Conservation (phyloP, 1,284 basidiomycete species). For the Exobasidium cylindrosporum region DNA sequence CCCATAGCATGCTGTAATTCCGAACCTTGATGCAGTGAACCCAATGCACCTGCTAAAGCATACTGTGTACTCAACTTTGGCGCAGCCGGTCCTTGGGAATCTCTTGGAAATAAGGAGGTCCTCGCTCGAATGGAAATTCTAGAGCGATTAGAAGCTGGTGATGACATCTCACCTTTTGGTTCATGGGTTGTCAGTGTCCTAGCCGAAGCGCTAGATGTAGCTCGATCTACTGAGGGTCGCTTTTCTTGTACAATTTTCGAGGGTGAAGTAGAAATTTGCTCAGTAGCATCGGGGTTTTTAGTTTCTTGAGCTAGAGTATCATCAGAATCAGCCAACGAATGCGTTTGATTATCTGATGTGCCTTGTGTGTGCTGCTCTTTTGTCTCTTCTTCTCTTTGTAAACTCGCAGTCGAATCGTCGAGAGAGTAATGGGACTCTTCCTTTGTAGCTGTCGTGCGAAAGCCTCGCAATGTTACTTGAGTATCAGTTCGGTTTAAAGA, state of each 20-base stretch:
- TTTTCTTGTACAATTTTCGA: not conserved
- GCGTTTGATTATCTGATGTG: not conserved
- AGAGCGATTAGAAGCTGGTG: constrained; percentile 36
- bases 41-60: constrained; percentile 35
- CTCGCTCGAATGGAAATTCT: not conserved
- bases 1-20: constrained; percentile 11
- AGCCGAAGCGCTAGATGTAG: constrained; percentile 29
- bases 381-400: not conserved
- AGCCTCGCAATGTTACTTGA: constrained; percentile 7
- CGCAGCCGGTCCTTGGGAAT: constrained; percentile 29
- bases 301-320: not conserved
- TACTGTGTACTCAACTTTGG: constrained; percentile 46
- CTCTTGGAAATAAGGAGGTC: constrained; percentile 22
- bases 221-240: constrained; percentile 14
- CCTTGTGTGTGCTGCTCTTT: not conserved
- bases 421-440: not conserved
- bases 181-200: constrained; percentile 19
- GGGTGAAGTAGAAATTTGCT: not conserved
- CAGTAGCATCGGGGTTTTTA: not conserved
- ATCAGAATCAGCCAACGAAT: not conserved
- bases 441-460: not conserved
- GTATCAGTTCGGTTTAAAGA: not conserved
- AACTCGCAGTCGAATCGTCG: not conserved
- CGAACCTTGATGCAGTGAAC: constrained; percentile 30
- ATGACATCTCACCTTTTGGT: constrained; percentile 21